These are phyloP conservation scores for Clavulina sp. DNA, from an alignment of 768 basidiomycete species.

Conservation along the genomic window DNA sequence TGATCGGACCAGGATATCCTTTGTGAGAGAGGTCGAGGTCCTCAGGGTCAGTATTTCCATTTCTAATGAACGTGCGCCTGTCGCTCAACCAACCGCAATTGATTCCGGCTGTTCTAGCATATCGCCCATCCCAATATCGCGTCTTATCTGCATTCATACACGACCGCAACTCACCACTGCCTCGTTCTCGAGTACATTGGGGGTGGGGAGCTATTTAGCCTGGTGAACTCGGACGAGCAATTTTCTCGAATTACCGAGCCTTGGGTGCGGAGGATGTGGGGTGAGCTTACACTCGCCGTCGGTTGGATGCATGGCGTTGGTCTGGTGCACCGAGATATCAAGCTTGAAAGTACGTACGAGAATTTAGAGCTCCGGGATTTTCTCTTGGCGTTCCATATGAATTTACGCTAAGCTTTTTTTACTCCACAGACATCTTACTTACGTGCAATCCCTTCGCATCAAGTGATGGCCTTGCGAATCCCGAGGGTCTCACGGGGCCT, in stretches of 20 bases:
- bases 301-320: slow-evolving; percentile 78
- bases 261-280: slow-evolving; percentile 51
- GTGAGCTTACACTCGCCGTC: slow-evolving; percentile 59
- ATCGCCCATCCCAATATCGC: slow-evolving; percentile 72
- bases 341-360: slow-evolving; percentile 36
- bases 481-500: slow-evolving; percentile 33
- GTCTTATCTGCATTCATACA: slow-evolving; percentile 49
- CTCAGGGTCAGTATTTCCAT: slow-evolving; percentile 36
- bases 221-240: slow-evolving; percentile 32
- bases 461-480: slow-evolving; percentile 13
- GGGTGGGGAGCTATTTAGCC: slow-evolving; percentile 68
- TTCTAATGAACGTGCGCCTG: neutral
- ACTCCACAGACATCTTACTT: slow-evolving; percentile 65
- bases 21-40: slow-evolving; percentile 70
- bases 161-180: slow-evolving; percentile 54
- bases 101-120: slow-evolving; percentile 26
- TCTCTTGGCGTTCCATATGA: neutral
- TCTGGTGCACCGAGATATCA: slow-evolving; percentile 81
- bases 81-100: neutral
- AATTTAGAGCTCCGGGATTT: neutral
- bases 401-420: no score
- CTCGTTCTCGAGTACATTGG: slow-evolving; percentile 59
- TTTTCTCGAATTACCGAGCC: slow-evolving; percentile 23
- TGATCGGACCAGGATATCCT: slow-evolving; percentile 58
- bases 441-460: slow-evolving; percentile 31